Evolutionary conservation across 169 alveolate genomes (phyloP).

Genomic region (Cryptosporidium meleagridis): DNA sequence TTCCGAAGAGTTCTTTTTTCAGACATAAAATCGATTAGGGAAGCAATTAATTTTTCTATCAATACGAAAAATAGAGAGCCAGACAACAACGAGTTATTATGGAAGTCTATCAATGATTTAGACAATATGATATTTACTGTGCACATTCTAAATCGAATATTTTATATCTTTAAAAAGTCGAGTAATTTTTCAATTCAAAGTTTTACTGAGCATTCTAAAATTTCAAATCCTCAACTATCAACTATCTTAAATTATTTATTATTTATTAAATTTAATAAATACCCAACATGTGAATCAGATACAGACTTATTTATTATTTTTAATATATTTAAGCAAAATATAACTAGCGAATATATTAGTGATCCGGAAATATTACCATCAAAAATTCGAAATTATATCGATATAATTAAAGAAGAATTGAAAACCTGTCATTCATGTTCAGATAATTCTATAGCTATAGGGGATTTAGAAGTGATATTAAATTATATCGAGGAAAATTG

Average conservation of each 20-base stretch:
- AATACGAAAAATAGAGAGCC: not conserved
- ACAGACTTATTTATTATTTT: constrained; percentile 42
- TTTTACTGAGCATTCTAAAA: constrained; percentile 8
- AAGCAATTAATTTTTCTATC: constrained; percentile 2
- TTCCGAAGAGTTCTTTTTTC: constrained; percentile 69
- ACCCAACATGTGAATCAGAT: constrained; percentile 40
- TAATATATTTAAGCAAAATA: constrained; percentile 21
- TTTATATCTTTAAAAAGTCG: not conserved
- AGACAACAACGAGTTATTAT: constrained; percentile 9
- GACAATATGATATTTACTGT: not conserved
- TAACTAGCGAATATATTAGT: not conserved
- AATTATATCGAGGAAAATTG: constrained; percentile 5
- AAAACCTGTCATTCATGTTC: not conserved
- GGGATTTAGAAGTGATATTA: constrained; percentile 3
- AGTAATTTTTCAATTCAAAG: not conserved
- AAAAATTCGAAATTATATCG: not conserved
- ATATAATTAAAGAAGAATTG: not conserved
- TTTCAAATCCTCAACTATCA: not conserved
- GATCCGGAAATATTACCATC: not conserved
- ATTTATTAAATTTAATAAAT: not conserved
- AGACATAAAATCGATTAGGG: constrained; percentile 20
- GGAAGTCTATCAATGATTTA: constrained; percentile 1
- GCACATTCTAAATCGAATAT: constrained; percentile 37
- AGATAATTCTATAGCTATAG: not conserved
- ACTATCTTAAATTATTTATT: not conserved